Evolutionary conservation across 805 yeast species (phyloP).

Genomic region (Dipodascus geniculatus): DNA sequence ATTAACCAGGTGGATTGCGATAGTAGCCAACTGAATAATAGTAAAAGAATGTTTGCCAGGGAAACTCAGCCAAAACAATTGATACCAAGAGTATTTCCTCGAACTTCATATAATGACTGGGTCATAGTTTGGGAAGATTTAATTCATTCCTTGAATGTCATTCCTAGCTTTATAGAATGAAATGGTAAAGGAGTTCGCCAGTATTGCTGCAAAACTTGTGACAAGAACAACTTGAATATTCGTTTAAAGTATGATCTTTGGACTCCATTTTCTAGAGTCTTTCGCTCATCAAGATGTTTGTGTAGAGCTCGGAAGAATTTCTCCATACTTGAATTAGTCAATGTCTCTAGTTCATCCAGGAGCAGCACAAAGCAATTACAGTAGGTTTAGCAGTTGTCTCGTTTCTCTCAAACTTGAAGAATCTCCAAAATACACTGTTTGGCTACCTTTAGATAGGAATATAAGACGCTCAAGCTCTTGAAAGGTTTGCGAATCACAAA

Average conservation of each 20-base stretch:
- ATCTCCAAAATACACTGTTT: conserved; percentile 67
- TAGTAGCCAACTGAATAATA: conserved; percentile 60
- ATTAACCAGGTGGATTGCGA: conserved; percentile 44
- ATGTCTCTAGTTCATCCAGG: conserved; percentile 24
- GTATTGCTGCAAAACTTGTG: conserved; percentile 47
- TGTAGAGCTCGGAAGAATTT: conserved; percentile 55
- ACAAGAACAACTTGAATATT: conserved; percentile 36
- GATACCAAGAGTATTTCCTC: conserved; percentile 60
- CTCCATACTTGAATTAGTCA: conserved; percentile 55
- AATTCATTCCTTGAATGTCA: conserved; percentile 55
- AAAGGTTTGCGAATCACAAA: conserved; percentile 49
- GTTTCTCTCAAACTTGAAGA: conserved; percentile 54
- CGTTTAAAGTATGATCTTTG: too few species aligned
- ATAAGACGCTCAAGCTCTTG: conserved; percentile 69
- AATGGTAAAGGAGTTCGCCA: conserved; percentile 60
- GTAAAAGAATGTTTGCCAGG: conserved; percentile 50
- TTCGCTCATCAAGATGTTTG: conserved; percentile 37
- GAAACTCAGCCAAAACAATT: conserved; percentile 55
- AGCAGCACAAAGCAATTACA: conserved; percentile 38
- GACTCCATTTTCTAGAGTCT: too few species aligned
- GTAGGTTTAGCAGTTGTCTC: conserved; percentile 74
- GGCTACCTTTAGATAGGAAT: conserved; percentile 59
- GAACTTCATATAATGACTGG: conserved; percentile 59
- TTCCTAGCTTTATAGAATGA: conserved; percentile 54
- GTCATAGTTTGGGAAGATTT: conserved; percentile 49